Evolutionary conservation across 2,329 filamentous ascomycete species (phyloP), one percentile per base, ranked within the genome.

Genomic region (Epichloe festucae): DNA sequence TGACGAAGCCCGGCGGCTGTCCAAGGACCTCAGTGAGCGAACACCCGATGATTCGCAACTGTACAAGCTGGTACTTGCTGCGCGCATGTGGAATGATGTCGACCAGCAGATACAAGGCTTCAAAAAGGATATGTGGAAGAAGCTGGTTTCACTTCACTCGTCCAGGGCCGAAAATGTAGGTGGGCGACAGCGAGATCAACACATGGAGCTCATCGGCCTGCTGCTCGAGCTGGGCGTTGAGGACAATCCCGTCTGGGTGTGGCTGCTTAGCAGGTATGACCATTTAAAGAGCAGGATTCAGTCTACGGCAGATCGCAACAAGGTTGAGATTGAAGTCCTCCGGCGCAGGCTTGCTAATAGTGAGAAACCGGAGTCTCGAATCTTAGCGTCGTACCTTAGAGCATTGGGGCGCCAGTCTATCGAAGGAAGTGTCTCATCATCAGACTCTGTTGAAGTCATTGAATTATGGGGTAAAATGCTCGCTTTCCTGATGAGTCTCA

Each of bases 221-320:
- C 75, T 98, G 50, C 72, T 98, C n/a, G 91, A 98, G 66, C 74
- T 98, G 19, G 94, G 93, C 6, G 89, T 95, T 2, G 86, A 95
- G 10, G 89, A 97, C 54, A 98, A 95, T 60, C 93, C 93, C 1
- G 95, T 98, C 55, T 95, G 88, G 87, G 78, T 94, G 11, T 98
- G 93, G 90, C 79, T 98, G 27, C 73, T 91, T 51, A 95, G 89
- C 62, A 83, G 88, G 45, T 94, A 90, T 63, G 88, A 95, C 57
- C 84, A 90, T 62, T 75, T 98, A 52, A 96, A 93, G 67, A 82
- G 82, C 57, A 94, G 87, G 64, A 91, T 97, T 50, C 79, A 81
- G 42, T 74, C 78, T 0, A 85, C 84, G 14, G 88, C 89, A 49
- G 89, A 97, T 56, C 82, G 89, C n/a, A 84, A 86, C 49, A 87